phyloP scores from a whole-genome alignment of 495 filamentous ascomycete species.

The Neurospora sp. region DNA sequence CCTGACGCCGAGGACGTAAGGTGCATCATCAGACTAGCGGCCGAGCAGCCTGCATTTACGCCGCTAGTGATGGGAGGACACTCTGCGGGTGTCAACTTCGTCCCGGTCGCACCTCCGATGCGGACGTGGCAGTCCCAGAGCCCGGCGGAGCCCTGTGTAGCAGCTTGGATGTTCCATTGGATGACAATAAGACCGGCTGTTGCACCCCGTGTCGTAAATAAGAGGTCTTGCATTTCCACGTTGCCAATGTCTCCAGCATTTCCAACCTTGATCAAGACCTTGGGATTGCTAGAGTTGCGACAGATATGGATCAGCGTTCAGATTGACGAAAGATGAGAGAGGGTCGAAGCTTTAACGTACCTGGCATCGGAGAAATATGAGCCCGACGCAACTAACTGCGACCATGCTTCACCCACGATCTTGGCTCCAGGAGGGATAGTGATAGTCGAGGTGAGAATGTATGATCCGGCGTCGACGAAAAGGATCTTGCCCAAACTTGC shows the following conservation, averaged over 20 bases:
- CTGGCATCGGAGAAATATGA: constrained; percentile 30
- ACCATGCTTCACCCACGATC: constrained; percentile 33
- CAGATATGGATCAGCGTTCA: accelerated
- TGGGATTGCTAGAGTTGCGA: constrained; percentile 45
- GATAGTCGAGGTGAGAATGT: constrained; percentile 25
- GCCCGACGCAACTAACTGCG: constrained; percentile 28
- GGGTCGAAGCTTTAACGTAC: no score
- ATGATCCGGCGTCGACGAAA: constrained; percentile 21
- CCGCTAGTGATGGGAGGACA: constrained; percentile 37
- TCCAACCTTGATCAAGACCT: constrained; percentile 60
- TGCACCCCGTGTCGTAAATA: constrained; percentile 61
- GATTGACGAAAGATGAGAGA: background rate
- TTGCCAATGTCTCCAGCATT: constrained; percentile 59
- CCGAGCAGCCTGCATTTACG: constrained; percentile 33
- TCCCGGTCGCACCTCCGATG: constrained; percentile 37
- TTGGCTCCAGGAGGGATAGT: constrained; percentile 40
- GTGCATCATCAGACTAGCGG: constrained; percentile 60
- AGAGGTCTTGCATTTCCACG: constrained; percentile 68
- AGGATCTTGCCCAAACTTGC: constrained; percentile 17
- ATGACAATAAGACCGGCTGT: constrained; percentile 74
- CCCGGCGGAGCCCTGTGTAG: background rate
- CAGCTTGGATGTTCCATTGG: constrained; percentile 61
- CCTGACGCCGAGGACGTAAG: constrained; percentile 56
- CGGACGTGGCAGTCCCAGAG: constrained; percentile 10
- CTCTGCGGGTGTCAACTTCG: constrained; percentile 50